Base-by-base conservation (phyloP, 228 moss, liverwort and hornwort species). In the Sphagnum magellanicum region DNA sequence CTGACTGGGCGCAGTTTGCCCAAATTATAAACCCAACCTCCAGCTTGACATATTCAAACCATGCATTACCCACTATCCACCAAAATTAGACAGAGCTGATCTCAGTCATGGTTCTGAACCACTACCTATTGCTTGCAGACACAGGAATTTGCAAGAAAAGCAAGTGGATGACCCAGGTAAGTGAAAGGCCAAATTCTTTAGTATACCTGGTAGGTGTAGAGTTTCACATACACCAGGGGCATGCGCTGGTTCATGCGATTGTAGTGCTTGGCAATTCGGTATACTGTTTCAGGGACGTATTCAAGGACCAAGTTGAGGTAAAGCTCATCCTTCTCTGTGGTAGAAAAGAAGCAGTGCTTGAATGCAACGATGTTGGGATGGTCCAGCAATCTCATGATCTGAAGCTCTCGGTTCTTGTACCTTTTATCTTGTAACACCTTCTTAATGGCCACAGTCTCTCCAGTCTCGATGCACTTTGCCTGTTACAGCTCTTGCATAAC, bases 381-480 rank as follows among this genome's bases (percentile, higher is more conserved):
- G 51, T 85, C 85, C 13, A 85, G 81, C 6, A 85, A 79, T 55
- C 85, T 81, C 85, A 85, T 85, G 15, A 85, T 85, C 71, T 85
- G 85, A 17, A 85, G 58, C 72, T 85, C 85, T 65, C 85, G 70
- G 57, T 85, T 85, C 60, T 85, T 85, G 69, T 85, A 85, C 7
- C 85, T 79, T 76, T 85, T 85, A 51, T 85, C 85, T 47, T 85
- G 85, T 64, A 85, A 64, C 14, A 85, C 85, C 53, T 85, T 85
- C 72, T 85, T 85, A 70, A 85, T 85, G 4, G 85, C 85, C 52
- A 85, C 85, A 47, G 85, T 85, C 61, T 85, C 85, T 15, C 85
- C 85, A 49, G 78, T 85, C 68, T 85, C 85, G 63, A 85, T 79
- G 67, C 85, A 85, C 79, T 85, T 85, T n/a, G 85, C 85, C 85